phyloP scores from a whole-genome alignment of 805 yeast species.

The Yamadazyma sp. region DNA sequence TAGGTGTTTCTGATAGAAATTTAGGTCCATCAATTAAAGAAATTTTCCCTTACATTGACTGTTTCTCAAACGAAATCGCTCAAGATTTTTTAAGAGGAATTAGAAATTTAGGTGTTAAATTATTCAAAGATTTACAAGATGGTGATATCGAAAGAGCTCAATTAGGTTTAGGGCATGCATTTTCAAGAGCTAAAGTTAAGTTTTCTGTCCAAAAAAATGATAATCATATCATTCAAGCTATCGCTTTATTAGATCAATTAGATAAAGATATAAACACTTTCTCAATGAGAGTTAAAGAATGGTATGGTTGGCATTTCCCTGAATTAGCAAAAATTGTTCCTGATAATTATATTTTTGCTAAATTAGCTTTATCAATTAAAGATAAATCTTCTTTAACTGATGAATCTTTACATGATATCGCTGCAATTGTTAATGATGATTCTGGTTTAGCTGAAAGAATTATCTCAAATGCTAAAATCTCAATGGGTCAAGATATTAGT shows the following conservation, averaged over 20 bases:
- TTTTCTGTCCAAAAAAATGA: constrained; percentile 98
- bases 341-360: constrained; percentile 85
- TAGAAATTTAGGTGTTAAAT: constrained; percentile 83
- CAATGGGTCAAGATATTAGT: constrained; percentile 98
- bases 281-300: constrained; percentile 95
- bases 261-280: constrained; percentile 98
- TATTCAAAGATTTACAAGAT: constrained; percentile 85
- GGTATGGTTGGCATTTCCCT: constrained; percentile 99
- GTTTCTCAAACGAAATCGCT: constrained; percentile 85
- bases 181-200: constrained; percentile 98
- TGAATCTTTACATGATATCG: constrained; percentile 91
- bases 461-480: constrained; percentile 91
- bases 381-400: constrained; percentile 87
- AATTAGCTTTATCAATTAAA: constrained; percentile 73
- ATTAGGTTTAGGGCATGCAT: constrained; percentile 98
- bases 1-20: constrained; percentile 92
- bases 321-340: constrained; percentile 89
- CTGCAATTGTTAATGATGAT: constrained; percentile 87
- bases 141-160: constrained; percentile 98
- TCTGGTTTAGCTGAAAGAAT: constrained; percentile 86
- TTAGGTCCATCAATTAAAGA: constrained; percentile 97
- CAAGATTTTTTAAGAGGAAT: constrained; percentile 96
- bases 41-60: constrained; percentile 81
- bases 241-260: constrained; percentile 93
- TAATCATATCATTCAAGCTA: constrained; percentile 98